Percentiles rank a stretch among this genome's conserved stretches.
Evolutionary conservation across 2,329 filamentous ascomycete species (phyloP).

Genomic region (Dendryphion nanum): DNA sequence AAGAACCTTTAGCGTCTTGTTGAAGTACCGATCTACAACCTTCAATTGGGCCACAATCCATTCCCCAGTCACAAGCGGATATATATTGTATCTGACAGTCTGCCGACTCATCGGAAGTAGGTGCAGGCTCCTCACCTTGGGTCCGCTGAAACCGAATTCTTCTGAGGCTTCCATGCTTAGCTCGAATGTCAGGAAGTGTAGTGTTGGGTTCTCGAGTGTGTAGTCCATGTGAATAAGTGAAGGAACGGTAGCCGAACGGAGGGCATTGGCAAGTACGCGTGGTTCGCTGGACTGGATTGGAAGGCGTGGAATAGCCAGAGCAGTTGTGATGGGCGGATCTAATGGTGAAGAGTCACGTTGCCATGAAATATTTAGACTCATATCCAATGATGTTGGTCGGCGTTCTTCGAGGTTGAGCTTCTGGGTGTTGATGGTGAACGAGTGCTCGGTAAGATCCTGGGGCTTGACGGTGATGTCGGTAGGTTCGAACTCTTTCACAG

Average conservation of each 20-base stretch:
- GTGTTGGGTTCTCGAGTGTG: constrained; percentile 89
- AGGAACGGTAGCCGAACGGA: constrained; percentile 27
- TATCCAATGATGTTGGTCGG: constrained; percentile 69
- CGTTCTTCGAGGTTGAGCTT: constrained; percentile 82
- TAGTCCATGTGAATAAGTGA: constrained; percentile 50
- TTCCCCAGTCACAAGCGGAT: constrained; percentile 61
- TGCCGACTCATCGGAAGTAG: constrained; percentile 79
- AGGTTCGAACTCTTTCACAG: constrained; percentile 28
- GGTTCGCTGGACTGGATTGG: constrained; percentile 81
- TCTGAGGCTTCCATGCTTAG: constrained; percentile 89
- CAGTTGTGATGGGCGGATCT: constrained; percentile 40
- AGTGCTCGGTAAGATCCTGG: constrained; percentile 67
- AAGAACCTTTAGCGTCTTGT: constrained; percentile 80
- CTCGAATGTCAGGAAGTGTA: constrained; percentile 92
- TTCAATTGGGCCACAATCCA: constrained; percentile 74
- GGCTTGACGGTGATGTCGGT: constrained; percentile 52
- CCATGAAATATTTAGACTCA: constrained; percentile 77
- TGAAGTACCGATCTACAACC: constrained; percentile 88
- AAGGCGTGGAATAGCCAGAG: constrained; percentile 75
- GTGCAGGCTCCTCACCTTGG: constrained; percentile 77
- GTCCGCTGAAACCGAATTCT: constrained; percentile 87
- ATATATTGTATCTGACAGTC: constrained; percentile 68
- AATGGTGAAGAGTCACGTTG: constrained; percentile 49
- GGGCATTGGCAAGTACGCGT: constrained; percentile 65
- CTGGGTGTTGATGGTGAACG: constrained; percentile 72